These are phyloP conservation scores for Hypholoma fasciculare DNA, from an alignment of 768 basidiomycete species.

Conservation along the genomic window DNA sequence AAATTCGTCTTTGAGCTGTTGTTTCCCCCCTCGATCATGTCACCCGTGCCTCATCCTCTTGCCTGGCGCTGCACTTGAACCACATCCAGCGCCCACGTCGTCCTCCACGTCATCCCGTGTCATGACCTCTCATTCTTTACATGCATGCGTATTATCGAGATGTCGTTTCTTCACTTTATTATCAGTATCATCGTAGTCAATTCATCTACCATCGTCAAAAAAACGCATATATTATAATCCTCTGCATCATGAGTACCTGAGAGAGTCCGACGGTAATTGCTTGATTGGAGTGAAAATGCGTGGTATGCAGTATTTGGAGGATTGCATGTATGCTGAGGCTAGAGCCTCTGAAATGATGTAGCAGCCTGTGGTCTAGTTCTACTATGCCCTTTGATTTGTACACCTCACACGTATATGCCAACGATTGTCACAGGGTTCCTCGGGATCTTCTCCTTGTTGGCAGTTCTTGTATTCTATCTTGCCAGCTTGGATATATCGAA, in stretches of 20 bases:
- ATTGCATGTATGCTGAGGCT: background rate
- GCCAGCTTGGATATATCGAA: constrained; percentile 45
- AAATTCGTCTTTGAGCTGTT: constrained; percentile 28
- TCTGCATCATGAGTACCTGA: background rate
- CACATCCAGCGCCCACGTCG: constrained; percentile 4
- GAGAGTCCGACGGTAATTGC: background rate
- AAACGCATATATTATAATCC: constrained; percentile 4
- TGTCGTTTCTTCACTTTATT: constrained; percentile 9
- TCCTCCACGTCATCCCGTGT: background rate
- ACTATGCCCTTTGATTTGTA: background rate
- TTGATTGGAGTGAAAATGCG: background rate
- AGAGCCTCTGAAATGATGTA: background rate
- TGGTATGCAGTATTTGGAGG: background rate
- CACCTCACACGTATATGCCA: constrained; percentile 21
- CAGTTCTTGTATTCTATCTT: constrained; percentile 38
- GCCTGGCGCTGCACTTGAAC: constrained; percentile 7
- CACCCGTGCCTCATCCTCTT: constrained; percentile 7
- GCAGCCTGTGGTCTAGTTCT: background rate
- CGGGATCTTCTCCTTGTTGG: constrained; percentile 33
- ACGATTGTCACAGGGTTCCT: constrained; percentile 29
- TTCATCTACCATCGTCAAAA: constrained; percentile 10
- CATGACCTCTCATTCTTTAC: constrained; percentile 6
- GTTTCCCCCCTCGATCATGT: constrained; percentile 6
- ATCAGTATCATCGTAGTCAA: constrained; percentile 14
- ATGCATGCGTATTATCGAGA: constrained; percentile 17